Base-by-base conservation (phyloP, 2,329 filamentous ascomycete species). In the Botrytis deweyae region DNA sequence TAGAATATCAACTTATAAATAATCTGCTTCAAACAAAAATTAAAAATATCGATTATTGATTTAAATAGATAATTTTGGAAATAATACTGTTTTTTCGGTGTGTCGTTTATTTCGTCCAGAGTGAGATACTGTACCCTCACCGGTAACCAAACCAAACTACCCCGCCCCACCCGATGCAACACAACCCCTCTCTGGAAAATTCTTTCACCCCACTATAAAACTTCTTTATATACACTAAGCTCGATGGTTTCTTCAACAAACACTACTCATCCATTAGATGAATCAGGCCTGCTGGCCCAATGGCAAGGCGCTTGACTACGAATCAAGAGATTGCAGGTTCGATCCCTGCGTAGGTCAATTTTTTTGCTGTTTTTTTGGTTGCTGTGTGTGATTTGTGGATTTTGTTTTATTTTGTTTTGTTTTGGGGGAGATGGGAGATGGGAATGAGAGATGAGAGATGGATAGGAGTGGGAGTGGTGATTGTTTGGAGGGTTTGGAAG, bases 291-390 rank as follows among this genome's bases (percentile, higher is more conserved):
- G 70, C 70, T 83, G 82, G 83, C 83, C 82, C 82, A 84, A 84
- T 84, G 83, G 83, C 81, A 84, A 84, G 83, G 83, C 83, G 83
- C 82, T 84, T 84, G 83, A 84, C 83, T 84, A 84, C 83, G 83
- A 22, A 84, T 84, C 83, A 84, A 83, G 82, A 84, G 83, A 84
- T 84, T 84, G 82, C 81, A 83, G 83, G 83, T 84, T 84, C 83
- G 82, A 84, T 73, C 76, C 78, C 78, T 79, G 77, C 77, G 75
- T 77, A 75, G 77, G 77, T 78, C 77, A 77, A 25, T 36, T 12
- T 4, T 22, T 59, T 59, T 55, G 25, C 12, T n/a, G 4, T 14
- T 58, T 59, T 33, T 59, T 59, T 33, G 14, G 3, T 9, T 9
- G 7, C 6, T 4, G 42, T 42, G 16, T 18, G 16, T 44, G 42